These are phyloP conservation scores for Cnidoscolus chayamansa DNA, from an alignment of 441 rosid species.

Conservation along the genomic window DNA sequence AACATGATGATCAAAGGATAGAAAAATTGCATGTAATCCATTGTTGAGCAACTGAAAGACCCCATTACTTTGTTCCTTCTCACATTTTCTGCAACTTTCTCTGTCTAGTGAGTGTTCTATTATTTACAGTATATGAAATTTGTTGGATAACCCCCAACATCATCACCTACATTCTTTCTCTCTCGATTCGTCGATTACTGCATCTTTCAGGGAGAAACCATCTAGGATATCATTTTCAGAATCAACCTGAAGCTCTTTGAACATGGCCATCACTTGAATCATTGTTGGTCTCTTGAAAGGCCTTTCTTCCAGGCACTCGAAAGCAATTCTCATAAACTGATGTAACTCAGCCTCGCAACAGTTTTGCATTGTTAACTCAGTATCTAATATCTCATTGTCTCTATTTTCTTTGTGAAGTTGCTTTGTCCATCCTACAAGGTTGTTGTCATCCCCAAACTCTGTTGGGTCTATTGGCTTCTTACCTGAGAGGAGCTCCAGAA, in stretches of 20 bases:
- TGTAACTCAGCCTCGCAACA: slow-evolving; percentile 52
- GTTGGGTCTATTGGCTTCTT: slow-evolving; percentile 80
- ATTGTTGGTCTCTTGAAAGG: slow-evolving; percentile 82
- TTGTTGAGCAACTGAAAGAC: slow-evolving; percentile 9
- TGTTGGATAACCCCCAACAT: slow-evolving; percentile 14
- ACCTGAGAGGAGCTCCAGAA: slow-evolving; percentile 86
- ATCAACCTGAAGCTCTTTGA: slow-evolving; percentile 80
- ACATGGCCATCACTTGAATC: slow-evolving; percentile 96
- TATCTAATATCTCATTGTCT: slow-evolving; percentile 59
- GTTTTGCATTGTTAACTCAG: slow-evolving; percentile 41
- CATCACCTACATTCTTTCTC: slow-evolving; percentile 43
- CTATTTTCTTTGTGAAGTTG: slow-evolving; percentile 70
- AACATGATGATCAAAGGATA: slow-evolving; percentile 11
- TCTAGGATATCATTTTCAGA: slow-evolving; percentile 74
- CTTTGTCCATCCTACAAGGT: slow-evolving; percentile 94
- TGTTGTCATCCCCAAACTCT: slow-evolving; percentile 81
- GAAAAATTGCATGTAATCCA: slow-evolving; percentile 2
- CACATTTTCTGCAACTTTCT: slow-evolving; percentile 23
- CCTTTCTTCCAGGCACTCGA: slow-evolving; percentile 84
- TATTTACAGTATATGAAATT: slow-evolving; percentile 45
- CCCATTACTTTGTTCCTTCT: slow-evolving; percentile 25
- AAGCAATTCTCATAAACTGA: slow-evolving; percentile 74
- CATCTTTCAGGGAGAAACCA: slow-evolving; percentile 63
- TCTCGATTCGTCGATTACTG: slow-evolving; percentile 53
- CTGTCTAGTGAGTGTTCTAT: slow-evolving; percentile 42